Evolutionary conservation across 495 filamentous ascomycete genomes (phyloP), one percentile per base, ranked within the genome.

Genomic region (Elasticomyces elasticus): DNA sequence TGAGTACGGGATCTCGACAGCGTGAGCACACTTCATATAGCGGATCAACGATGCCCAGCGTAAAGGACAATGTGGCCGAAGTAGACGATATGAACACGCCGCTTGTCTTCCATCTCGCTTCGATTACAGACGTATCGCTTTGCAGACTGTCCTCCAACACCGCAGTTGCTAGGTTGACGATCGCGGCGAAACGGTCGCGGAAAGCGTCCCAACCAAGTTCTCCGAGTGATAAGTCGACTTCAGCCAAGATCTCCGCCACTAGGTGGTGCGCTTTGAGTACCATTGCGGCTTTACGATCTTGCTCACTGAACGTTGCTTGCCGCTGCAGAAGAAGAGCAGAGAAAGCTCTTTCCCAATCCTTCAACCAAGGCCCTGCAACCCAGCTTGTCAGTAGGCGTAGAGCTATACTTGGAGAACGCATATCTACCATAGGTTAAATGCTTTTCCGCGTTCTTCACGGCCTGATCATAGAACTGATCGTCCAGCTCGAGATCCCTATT

Each of bases 401-500:
- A 26, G 3, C 5, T 10, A 23, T 15, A 9, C 15, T 22, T 3
- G 2, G 6, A 45, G 12, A 23, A 23, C 42, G 10, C 40, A 17
- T 28, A 49, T 27, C 15, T 31, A 33, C 26, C 22, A 42, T 52
- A 58, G 2, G 47, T 20, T 17, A 52, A 22, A 19, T 58, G 48
- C 31, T 58, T 58, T 41, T 58, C 55, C 22, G 55, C 55, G 47
- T 52, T 58, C 20, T 38, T 17, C 5, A 58, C 42, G 19, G 55
- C 55, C 25, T 52, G 42, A 48, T 58, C 55, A 20, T 58, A 58
- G 55, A 52, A 58, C 9, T 46, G 5, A 24, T 58, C 55, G 17
- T 58, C 55, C 13, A 58, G 48, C 40, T 58, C 55, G 9, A 58
- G 40, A 37, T 58, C 55, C n/a, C n/a, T n/a, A n/a, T n/a, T n/a